Base-by-base conservation (phyloP, 179 eudicot species). In the Actinidia arguta region DNA sequence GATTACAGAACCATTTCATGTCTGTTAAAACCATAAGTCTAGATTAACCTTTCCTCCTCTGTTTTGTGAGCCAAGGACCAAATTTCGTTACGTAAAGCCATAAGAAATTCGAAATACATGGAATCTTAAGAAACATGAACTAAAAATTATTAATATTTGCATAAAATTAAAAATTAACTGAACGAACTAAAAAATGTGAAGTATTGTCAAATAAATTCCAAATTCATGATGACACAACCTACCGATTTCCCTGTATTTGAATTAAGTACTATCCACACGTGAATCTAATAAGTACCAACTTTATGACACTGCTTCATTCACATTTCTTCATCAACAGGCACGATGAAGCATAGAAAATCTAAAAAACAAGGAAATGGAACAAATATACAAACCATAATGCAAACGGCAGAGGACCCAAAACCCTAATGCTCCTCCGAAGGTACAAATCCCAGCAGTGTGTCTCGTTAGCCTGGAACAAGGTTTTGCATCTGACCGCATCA, bases 371-470 rank as follows among this genome's bases (percentile, higher is more conserved):
- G 36, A 6, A 59, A 12, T 4, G 47, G 55, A 20, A 51, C 66
- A 68, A 42, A 64, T 46, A 22, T 31, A 31, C 48, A 24, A 36
- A 96, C 99, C 98, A 80, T 96, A 95, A 81, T 95, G 98, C 87
- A 95, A 82, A 83, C 98, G 91, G 67, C 98, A 93, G 78, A 95
- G 90, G 73, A 94, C 70, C 99, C 99, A 96, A 88, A 96, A 96
- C 64, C 98, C 97, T 44, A 96, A 81, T 39, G 92, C 94, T 81
- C 99, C 98, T 4, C 99, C 98, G 85, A 96, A 93, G 52, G 93
- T 68, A 75, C 86, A 95, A 76, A 96, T 85, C 8, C 96, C 99
- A 85, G 97, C 98, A 74, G 98, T 92, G 64, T 96, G 99, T 71
- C 98, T 91, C 97, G 91, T 92, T 83, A 96, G 81, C 76, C 98